Conservation (phyloP, 1,139 yeast genomes). For the Saccharomyces hybrid region DNA sequence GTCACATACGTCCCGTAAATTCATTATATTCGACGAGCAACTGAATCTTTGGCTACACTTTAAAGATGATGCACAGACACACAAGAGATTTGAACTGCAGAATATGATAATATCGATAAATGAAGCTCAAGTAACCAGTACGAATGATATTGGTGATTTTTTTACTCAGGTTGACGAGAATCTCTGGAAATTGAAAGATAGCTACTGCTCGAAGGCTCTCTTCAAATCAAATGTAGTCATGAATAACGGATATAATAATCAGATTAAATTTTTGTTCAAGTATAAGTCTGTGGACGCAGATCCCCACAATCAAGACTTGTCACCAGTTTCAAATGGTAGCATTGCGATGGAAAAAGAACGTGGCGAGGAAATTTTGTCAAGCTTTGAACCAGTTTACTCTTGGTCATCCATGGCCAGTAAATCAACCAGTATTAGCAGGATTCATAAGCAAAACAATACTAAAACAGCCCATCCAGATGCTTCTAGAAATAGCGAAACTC, state of each 20-base stretch:
- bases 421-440: background rate
- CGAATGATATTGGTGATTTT: constrained; percentile 7
- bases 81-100: constrained; percentile 3
- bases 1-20: constrained; percentile 19
- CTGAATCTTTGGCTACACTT: constrained; percentile 15
- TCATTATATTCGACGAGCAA: constrained; percentile 29
- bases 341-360: background rate
- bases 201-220: constrained; percentile 13
- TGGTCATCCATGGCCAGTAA: constrained; percentile 9
- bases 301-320: background rate
- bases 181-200: constrained; percentile 16
- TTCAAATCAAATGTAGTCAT: constrained; percentile 28
- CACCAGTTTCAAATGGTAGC: background rate
- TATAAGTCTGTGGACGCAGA: constrained; percentile 4
- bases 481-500: background rate
- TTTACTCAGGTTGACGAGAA: constrained; percentile 4
- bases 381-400: constrained; percentile 22
- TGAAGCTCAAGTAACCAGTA: constrained; percentile 21
- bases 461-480: background rate
- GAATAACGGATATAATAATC: constrained; percentile 30
- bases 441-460: background rate
- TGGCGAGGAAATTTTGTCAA: constrained; percentile 13
- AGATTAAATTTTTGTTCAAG: constrained; percentile 16
- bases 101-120: constrained; percentile 22
- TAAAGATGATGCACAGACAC: constrained; percentile 1